These are phyloP conservation scores for Schizosaccharomyces japonicus DNA, from an alignment of 805 yeast genomes.

Conservation along the genomic window DNA sequence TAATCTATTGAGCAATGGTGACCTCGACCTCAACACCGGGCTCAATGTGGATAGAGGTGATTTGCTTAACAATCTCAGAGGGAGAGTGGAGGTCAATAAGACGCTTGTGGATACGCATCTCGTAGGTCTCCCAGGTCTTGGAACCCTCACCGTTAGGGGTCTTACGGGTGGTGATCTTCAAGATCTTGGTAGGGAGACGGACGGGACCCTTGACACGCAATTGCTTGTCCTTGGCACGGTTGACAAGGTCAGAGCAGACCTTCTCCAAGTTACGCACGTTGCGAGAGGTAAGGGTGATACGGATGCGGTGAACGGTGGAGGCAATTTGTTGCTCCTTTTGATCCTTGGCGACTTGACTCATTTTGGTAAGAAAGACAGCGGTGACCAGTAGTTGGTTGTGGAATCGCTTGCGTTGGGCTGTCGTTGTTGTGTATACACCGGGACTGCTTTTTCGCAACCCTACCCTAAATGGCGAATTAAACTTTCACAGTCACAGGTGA, in stretches of 20 bases:
- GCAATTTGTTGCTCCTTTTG: constrained; percentile 11
- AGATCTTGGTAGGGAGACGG: constrained; percentile 97
- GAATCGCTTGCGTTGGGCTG: too few species aligned
- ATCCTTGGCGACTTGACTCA: constrained; percentile 6
- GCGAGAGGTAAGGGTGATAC: constrained; percentile 97
- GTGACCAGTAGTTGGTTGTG: constrained; percentile 4
- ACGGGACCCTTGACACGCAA: constrained; percentile 95
- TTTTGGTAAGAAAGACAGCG: constrained; percentile 5
- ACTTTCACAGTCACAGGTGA: not conserved
- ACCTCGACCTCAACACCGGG: constrained; percentile 76
- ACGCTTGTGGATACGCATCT: constrained; percentile 99
- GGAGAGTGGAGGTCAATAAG: constrained; percentile 95
- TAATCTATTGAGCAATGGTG: constrained; percentile 12
- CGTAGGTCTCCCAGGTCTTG: constrained; percentile 98
- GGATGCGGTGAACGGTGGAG: constrained; percentile 52
- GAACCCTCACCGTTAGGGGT: constrained; percentile 99
- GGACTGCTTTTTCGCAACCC: not conserved
- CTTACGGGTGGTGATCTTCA: constrained; percentile 97
- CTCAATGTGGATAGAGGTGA: constrained; percentile 93
- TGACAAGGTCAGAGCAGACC: constrained; percentile 73
- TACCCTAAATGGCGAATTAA: not conserved
- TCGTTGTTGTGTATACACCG: not conserved
- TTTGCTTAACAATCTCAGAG: constrained; percentile 74
- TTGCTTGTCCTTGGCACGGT: constrained; percentile 60
- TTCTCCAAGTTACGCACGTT: constrained; percentile 95